Percentiles rank a stretch among this genome's conserved stretches.
Conservation (phyloP, 495 filamentous ascomycete genomes). For the Xylaria grammica region DNA sequence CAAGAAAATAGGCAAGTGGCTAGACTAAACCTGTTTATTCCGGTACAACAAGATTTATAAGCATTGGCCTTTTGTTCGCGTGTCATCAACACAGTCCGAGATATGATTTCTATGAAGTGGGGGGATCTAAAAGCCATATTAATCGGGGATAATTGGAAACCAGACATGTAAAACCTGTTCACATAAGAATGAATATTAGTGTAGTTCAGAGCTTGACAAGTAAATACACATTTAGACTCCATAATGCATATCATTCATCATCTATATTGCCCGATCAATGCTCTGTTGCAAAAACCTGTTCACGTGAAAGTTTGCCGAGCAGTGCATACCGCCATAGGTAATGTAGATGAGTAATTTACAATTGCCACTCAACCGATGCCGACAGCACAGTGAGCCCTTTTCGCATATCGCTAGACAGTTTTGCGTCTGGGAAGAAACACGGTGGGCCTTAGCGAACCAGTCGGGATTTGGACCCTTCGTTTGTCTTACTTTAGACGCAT, state of each 20-base stretch:
- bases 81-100: no score
- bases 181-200: no score
- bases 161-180: no score
- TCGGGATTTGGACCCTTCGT: conserved; percentile 6
- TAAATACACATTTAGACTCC: background rate
- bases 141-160: no score
- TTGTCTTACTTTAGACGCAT: conserved; percentile 12
- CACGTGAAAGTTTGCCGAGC: background rate
- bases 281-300: background rate
- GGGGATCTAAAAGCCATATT: no score
- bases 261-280: background rate
- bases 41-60: no score
- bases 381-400: background rate
- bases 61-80: no score
- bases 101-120: no score
- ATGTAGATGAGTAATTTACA: background rate
- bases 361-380: background rate
- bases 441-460: conserved; percentile 1
- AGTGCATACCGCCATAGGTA: background rate
- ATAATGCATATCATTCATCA: background rate
- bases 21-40: background rate
- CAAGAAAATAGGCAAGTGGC: conserved; percentile 1
- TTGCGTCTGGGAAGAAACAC: background rate
- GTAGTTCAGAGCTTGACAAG: background rate
- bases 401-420: background rate